phyloP scores from a whole-genome alignment of 768 basidiomycete genomes.

The Psilocybe cubensis region DNA sequence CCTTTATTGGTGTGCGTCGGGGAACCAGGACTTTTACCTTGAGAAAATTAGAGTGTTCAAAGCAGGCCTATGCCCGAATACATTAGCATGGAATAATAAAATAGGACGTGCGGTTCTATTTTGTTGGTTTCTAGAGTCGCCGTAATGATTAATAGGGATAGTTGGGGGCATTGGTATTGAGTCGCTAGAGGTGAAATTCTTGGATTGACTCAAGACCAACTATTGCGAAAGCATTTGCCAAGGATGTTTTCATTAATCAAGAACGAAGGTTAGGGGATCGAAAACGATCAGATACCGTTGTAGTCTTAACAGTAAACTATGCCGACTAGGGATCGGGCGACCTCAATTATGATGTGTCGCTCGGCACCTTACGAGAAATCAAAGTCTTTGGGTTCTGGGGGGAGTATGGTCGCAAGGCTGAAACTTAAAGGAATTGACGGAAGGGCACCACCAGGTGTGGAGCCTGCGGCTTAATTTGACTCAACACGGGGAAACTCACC shows the following conservation, averaged over 20 bases:
- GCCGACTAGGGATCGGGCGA: slow-evolving; percentile 78
- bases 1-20: slow-evolving; percentile 66
- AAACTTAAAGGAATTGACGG: slow-evolving; percentile 86
- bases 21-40: slow-evolving; percentile 82
- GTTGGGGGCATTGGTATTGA: slow-evolving; percentile 84
- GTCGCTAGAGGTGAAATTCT: slow-evolving; percentile 87
- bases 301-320: slow-evolving; percentile 87
- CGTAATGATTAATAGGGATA: slow-evolving; percentile 84
- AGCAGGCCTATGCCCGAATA: slow-evolving; percentile 78
- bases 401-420: slow-evolving; percentile 57
- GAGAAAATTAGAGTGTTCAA: slow-evolving; percentile 86
- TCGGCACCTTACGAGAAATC: slow-evolving; percentile 86
- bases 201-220: slow-evolving; percentile 82
- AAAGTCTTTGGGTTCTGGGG: slow-evolving; percentile 83
- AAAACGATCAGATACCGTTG: slow-evolving; percentile 81
- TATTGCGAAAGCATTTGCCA: slow-evolving; percentile 85
- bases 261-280: slow-evolving; percentile 86
- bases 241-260: slow-evolving; percentile 87
- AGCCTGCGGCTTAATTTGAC: slow-evolving; percentile 88
- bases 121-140: slow-evolving; percentile 83
- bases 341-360: slow-evolving; percentile 70
- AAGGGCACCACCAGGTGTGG: slow-evolving; percentile 79
- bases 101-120: slow-evolving; percentile 83
- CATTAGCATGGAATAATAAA: slow-evolving; percentile 85
- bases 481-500: slow-evolving; percentile 84